phyloP scores from a whole-genome alignment of 2,329 filamentous ascomycete species.

The Endoconidiophora laricicola region DNA sequence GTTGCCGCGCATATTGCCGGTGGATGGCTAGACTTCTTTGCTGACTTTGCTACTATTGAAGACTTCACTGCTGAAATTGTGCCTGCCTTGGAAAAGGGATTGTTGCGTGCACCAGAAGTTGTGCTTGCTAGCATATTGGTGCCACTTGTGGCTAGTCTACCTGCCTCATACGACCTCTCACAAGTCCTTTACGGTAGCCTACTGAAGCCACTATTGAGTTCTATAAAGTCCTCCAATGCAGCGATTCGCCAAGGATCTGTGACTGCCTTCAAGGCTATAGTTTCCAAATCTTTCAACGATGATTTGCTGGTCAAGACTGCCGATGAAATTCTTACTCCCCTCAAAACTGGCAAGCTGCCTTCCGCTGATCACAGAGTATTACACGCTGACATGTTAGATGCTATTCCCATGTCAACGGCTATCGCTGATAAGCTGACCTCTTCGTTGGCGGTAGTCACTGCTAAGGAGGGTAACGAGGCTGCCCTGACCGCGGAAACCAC shows the following conservation, averaged over 20 bases:
- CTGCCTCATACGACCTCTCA: conserved; percentile 59
- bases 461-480: conserved; percentile 78
- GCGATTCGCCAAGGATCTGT: conserved; percentile 60
- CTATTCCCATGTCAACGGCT: conserved; percentile 40
- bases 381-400: conserved; percentile 64
- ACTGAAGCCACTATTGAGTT: conserved; percentile 74
- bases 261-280: conserved; percentile 55
- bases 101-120: conserved; percentile 80
- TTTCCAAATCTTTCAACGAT: conserved; percentile 41
- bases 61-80: conserved; percentile 63
- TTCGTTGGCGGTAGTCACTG: conserved; percentile 49
- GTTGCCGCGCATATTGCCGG: conserved; percentile 56
- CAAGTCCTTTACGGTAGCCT: conserved; percentile 53
- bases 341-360: conserved; percentile 72
- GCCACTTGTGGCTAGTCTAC: conserved; percentile 54
- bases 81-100: conserved; percentile 71
- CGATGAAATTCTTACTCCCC: conserved; percentile 60
- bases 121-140: conserved; percentile 65
- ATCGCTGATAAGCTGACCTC: conserved; percentile 50
- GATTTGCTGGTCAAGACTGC: conserved; percentile 47
- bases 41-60: conserved; percentile 51
- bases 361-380: conserved; percentile 70
- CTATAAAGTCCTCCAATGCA: conserved; percentile 77
- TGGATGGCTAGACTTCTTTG: conserved; percentile 70
- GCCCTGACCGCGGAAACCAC: conserved; percentile 62